phyloP scores from a whole-genome alignment of 2,329 filamentous ascomycete species.

The Pseudogymnoascus sp. region DNA sequence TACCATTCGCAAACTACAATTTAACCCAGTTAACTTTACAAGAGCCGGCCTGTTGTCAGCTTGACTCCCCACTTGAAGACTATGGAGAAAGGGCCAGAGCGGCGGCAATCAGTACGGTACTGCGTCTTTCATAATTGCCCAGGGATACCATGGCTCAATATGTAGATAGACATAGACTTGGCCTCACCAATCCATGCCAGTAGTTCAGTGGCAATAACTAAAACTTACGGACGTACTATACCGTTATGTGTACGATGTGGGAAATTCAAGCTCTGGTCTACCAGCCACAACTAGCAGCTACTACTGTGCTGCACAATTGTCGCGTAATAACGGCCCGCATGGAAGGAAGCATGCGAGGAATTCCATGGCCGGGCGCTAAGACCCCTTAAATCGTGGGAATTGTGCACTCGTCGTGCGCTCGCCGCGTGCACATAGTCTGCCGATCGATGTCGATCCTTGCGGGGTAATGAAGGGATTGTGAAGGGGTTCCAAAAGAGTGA shows the following conservation, averaged over 20 bases:
- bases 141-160: background rate
- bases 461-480: background rate
- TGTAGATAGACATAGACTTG: background rate
- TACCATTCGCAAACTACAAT: too few species aligned
- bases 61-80: background rate
- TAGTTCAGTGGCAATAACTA: background rate
- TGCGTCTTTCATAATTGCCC: background rate
- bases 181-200: background rate
- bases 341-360: background rate
- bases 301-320: background rate
- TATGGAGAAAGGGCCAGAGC: background rate
- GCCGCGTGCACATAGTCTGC: background rate
- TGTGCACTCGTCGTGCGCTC: background rate
- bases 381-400: background rate
- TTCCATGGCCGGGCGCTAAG: background rate
- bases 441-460: constrained; percentile 2
- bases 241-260: background rate
- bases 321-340: constrained; percentile 6
- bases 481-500: too few species aligned
- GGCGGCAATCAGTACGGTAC: background rate
- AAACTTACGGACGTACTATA: background rate
- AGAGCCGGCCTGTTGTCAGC: background rate
- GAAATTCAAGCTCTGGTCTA: background rate
- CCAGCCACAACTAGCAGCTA: background rate
- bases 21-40: background rate